phyloP scores from a whole-genome alignment of 805 yeast genomes.

The Saturnispora bothae region DNA sequence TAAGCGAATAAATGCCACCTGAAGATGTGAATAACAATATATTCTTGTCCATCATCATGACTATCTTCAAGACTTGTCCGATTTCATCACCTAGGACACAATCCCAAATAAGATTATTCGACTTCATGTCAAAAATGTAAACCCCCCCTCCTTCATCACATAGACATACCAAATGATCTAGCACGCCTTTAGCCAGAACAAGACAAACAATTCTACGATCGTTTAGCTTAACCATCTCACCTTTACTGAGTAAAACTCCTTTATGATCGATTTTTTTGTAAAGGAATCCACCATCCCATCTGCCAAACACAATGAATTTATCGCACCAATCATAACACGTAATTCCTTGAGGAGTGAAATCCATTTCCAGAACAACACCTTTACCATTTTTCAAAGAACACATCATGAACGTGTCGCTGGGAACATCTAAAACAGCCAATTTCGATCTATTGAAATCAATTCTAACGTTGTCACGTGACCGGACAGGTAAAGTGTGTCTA shows the following conservation, averaged over 20 bases:
- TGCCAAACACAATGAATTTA: constrained; percentile 22
- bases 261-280: constrained; percentile 19
- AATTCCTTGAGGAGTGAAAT: constrained; percentile 23
- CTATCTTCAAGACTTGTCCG: constrained; percentile 10
- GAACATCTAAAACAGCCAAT: neutral
- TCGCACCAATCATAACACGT: constrained; percentile 21
- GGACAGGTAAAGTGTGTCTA: no score
- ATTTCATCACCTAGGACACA: constrained; percentile 7
- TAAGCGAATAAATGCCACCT: neutral
- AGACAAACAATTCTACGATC: constrained; percentile 8
- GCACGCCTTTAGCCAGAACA: constrained; percentile 15
- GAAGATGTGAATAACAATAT: neutral
- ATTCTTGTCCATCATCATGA: neutral
- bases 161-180: no score
- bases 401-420: constrained; percentile 6
- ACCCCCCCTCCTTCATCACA: constrained; percentile 24
- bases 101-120: constrained; percentile 8
- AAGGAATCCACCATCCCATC: constrained; percentile 27
- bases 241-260: constrained; percentile 11
- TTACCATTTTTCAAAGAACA: constrained; percentile 12
- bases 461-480: neutral
- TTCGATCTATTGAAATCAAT: neutral
- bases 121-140: constrained; percentile 26
- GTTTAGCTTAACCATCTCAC: constrained; percentile 9
- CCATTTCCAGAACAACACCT: constrained; percentile 11